Evolutionary conservation across 441 rosid genomes (phyloP).

Genomic region (Gossypium trilobum): DNA sequence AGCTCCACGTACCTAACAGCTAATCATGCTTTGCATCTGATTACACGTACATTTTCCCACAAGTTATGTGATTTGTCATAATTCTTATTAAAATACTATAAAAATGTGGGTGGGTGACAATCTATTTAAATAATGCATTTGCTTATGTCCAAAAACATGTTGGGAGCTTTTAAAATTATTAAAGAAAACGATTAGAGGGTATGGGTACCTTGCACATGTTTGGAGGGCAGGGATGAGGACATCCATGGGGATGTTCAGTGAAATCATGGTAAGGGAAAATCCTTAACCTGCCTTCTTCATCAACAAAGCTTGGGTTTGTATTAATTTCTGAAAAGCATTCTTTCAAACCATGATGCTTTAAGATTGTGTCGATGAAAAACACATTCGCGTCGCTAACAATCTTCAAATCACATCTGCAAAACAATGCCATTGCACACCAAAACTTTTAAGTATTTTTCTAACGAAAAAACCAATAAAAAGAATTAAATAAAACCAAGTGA

Average conservation of each 20-base stretch:
- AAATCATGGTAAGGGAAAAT: slow-evolving; percentile 26
- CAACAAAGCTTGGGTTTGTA: slow-evolving; percentile 33
- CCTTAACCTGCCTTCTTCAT: slow-evolving; percentile 11
- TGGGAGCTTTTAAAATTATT: not conserved
- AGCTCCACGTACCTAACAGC: too few relatives aligned
- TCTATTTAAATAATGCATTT: not conserved
- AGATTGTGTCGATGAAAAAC: slow-evolving; percentile 32
- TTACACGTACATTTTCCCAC: too few relatives aligned
- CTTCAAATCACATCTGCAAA: slow-evolving; percentile 57
- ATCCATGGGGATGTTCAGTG: slow-evolving; percentile 43
- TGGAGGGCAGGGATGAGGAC: slow-evolving; percentile 48
- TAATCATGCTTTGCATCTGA: too few relatives aligned
- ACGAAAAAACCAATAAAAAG: not conserved
- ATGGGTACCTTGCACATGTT: slow-evolving; percentile 52
- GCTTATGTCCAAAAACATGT: not conserved
- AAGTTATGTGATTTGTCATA: too few relatives aligned
- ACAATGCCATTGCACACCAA: not conserved
- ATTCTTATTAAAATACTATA: too few relatives aligned
- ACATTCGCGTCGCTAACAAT: slow-evolving; percentile 33
- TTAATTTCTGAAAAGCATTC: slow-evolving; percentile 32
- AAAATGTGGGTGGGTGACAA: too few relatives aligned
- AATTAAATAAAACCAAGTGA: not conserved
- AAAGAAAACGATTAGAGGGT: not conserved
- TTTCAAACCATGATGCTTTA: slow-evolving; percentile 27
- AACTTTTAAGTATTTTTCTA: not conserved